These are phyloP conservation scores for Entomortierella beljakovae DNA, from an alignment of 192 early-diverging fungal genomes.

Conservation along the genomic window DNA sequence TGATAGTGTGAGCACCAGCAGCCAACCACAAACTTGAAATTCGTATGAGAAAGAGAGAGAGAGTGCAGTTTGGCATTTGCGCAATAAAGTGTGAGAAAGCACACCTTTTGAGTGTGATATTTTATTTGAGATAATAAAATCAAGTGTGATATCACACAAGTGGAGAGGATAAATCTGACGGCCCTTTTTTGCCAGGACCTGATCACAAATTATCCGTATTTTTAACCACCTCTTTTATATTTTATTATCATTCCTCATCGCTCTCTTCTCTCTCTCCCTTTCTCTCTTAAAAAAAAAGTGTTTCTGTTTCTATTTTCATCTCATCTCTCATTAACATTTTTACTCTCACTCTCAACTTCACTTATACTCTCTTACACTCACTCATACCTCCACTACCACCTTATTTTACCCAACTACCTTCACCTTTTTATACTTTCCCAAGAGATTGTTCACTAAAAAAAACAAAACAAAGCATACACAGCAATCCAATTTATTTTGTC, in stretches of 20 bases:
- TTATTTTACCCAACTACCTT: not conserved
- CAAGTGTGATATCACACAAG: not conserved
- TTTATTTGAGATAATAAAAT: not conserved
- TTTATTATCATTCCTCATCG: not conserved
- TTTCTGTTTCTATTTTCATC: not conserved
- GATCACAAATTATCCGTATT: constrained; percentile 15
- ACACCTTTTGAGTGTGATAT: not conserved
- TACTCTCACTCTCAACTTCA: not conserved
- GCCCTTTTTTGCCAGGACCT: constrained; percentile 14
- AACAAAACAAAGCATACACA: constrained; percentile 8
- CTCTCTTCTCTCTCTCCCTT: not conserved
- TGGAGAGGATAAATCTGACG: constrained; percentile 8
- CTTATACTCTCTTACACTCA: not conserved
- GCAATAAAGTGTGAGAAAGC: not conserved
- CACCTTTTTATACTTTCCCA: not conserved
- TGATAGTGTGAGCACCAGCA: not conserved
- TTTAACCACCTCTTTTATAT: not conserved
- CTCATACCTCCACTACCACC: too few species aligned
- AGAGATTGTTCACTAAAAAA: not conserved
- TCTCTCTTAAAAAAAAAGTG: not conserved
- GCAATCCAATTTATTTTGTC: not conserved
- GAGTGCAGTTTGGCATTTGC: not conserved
- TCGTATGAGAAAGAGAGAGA: not conserved
- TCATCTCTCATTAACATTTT: not conserved
- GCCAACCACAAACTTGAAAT: not conserved